Conservation (phyloP, 2,329 filamentous ascomycete species). For the Fusarium euwallaceae region DNA sequence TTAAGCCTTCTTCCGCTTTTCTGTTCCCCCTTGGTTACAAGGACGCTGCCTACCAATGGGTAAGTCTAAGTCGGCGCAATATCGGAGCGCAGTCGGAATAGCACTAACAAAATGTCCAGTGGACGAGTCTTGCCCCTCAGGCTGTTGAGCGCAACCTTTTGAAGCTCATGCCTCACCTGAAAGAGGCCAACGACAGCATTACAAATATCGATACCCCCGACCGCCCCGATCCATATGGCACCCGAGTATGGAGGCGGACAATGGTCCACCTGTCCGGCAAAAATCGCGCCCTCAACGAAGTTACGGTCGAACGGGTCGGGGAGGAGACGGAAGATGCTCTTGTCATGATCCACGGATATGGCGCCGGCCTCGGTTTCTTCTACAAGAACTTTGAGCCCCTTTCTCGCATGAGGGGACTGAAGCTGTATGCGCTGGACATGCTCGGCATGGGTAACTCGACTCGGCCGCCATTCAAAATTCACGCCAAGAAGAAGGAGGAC, state of each 20-base stretch:
- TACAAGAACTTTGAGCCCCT: slow-evolving; percentile 97
- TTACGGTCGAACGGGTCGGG: slow-evolving; percentile 86
- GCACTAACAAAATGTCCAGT: slow-evolving; percentile 64
- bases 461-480: slow-evolving; percentile 85
- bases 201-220: slow-evolving; percentile 57
- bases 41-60: slow-evolving; percentile 93
- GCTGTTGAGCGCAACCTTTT: slow-evolving; percentile 91
- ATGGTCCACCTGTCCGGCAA: slow-evolving; percentile 89
- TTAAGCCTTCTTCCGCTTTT: slow-evolving; percentile 55
- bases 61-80: slow-evolving; percentile 57
- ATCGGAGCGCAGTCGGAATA: neutral
- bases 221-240: slow-evolving; percentile 83
- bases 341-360: slow-evolving; percentile 97
- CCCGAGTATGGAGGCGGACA: slow-evolving; percentile 85
- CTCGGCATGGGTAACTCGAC: slow-evolving; percentile 93
- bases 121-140: slow-evolving; percentile 85
- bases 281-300: slow-evolving; percentile 90
- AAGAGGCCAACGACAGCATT: slow-evolving; percentile 79
- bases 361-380: slow-evolving; percentile 95
- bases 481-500: slow-evolving; percentile 81
- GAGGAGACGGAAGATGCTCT: slow-evolving; percentile 87
- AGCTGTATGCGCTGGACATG: slow-evolving; percentile 93
- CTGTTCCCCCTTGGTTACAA: slow-evolving; percentile 90
- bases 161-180: slow-evolving; percentile 85
- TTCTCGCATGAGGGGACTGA: slow-evolving; percentile 83